Evolutionary conservation across 1,284 basidiomycete species (phyloP), one percentile per base, ranked within the genome.

Genomic region (Pseudozyma hubeiensis): DNA sequence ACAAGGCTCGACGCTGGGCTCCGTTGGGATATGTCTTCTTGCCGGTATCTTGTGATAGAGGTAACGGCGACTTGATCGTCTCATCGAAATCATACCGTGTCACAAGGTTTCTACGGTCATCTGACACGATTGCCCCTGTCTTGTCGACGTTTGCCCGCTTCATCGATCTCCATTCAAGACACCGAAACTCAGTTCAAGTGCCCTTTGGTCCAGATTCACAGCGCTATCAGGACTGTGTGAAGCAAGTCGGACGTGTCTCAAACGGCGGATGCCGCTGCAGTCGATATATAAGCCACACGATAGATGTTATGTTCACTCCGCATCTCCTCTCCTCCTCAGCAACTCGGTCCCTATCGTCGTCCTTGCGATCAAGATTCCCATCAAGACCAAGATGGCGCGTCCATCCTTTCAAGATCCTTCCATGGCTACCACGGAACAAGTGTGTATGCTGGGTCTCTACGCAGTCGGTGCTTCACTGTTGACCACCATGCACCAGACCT

Each of bases 381-480:
- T 29, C 17, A 37, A 34, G 34, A 19, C 40, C 14, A 48, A 19
- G 35, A 41, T 56, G 45, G 45, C 54, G 17, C 13, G 37, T 8
- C 37, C 44, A 0, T 34, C 34, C 7, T 16, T 19, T 7, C 53
- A 54, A 37, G 53, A 54, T 24, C 19, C 43, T 24, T 34, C 35
- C 33, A 29, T 43, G 5, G 52, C 53, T 3, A 62, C 59, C 3
- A 48, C 44, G n/a, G 61, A 56, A 40, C 48, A 64, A 37, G 45
- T 58, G 14, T 57, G 50, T 29, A 53, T 53, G 62, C 51, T 64
- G 13, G 61, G 61, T 19, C 55, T 58, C 14, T 64, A 58, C 33
- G 55, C 62, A n/a, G 43, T 64, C n/a, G 55, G 54, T 29, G 50
- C 62, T 5, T 50, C 54, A 3, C 13, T 64, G 35, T 39, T 58